Evolutionary conservation across 345 rosid species (phyloP), one percentile per base, ranked within the genome.

Genomic region (Lagerstroemia speciosa): DNA sequence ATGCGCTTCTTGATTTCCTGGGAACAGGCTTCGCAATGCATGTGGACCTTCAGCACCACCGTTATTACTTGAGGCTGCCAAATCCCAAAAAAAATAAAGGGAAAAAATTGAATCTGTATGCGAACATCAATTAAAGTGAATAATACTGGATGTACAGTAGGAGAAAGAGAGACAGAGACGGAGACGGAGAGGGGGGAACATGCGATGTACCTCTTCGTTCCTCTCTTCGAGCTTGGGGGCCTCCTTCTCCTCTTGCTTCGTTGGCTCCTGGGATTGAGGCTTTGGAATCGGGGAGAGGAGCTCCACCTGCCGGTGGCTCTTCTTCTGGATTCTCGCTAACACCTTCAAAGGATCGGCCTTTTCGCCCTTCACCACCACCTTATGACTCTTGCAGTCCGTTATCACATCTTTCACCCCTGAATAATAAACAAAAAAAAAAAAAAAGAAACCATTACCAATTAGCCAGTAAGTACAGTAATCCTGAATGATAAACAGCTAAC

Each of bases 11-110:
- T 85, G 78, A 89, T 88, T 75, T 67, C 91, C 72, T 81, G 84
- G 17, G 98, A 87, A 77, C 99, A 94, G 55, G 92, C 98, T 62
- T 94, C 99, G 58, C 99, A 94, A 67, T 94, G 98, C 99, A 94
- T 94, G 80, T 83, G 83, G 46, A 89, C 96, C 73, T 73, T 83
- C 3, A 94, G 83, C 58, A 90, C 89, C 81, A 90, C 91, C 6
- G 75, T 80, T 43, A 88, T 76, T 67, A 80, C 89, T 32, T 80
- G 84, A 40, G 90, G 88, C 98, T 83, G 86, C 72, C 8, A n/a
- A n/a, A n/a, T n/a, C n/a, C n/a, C 64, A 46, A n/a, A 20, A 32
- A 46, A 71, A 55, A 8, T 26, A 67, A 10, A 22, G 60, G 29
- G 46, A 15, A 17, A 24, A 70, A 53, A 2, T 19, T 14, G 61